Evolutionary conservation across 208 protist genomes (phyloP).

Genomic region (Acanthamoeba rhysodes): DNA sequence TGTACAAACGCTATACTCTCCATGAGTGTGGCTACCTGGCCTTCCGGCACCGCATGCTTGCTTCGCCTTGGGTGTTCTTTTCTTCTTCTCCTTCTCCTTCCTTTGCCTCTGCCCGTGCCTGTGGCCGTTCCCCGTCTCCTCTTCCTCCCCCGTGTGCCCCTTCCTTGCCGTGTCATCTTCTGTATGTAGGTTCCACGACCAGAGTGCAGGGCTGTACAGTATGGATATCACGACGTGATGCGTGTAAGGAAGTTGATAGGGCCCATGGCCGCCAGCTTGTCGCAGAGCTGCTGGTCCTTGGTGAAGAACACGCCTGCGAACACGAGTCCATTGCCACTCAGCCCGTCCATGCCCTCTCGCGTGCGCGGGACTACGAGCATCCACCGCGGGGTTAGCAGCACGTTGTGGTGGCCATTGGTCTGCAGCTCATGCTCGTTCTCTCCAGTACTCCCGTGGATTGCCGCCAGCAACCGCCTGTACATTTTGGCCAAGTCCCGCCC

Average conservation of each 20-base stretch:
- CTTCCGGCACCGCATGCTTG: no score
- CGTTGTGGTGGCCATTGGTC: constrained; percentile 40
- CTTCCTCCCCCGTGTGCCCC: no score
- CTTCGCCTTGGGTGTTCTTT: no score
- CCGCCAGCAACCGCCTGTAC: background rate
- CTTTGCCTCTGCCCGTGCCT: no score
- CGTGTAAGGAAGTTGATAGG: constrained; percentile 5
- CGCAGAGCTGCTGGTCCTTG: constrained; percentile 30
- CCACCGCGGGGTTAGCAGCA: constrained; percentile 26
- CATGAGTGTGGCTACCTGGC: no score
- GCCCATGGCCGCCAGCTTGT: constrained; percentile 25
- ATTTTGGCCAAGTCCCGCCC: background rate
- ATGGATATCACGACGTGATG: background rate
- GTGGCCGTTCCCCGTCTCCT: background rate
- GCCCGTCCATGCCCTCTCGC: constrained; percentile 31
- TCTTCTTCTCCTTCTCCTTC: no score
- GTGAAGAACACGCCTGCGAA: constrained; percentile 41
- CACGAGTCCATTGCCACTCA: constrained; percentile 33
- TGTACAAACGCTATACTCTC: no score
- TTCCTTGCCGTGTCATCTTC: no score
- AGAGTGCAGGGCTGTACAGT: background rate
- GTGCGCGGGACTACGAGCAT: constrained; percentile 43
- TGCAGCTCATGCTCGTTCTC: background rate
- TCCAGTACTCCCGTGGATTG: background rate
- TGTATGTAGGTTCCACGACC: no score